These are phyloP conservation scores for Stenogyne calaminthoides DNA, from an alignment of 305 asterid species.

Conservation along the genomic window DNA sequence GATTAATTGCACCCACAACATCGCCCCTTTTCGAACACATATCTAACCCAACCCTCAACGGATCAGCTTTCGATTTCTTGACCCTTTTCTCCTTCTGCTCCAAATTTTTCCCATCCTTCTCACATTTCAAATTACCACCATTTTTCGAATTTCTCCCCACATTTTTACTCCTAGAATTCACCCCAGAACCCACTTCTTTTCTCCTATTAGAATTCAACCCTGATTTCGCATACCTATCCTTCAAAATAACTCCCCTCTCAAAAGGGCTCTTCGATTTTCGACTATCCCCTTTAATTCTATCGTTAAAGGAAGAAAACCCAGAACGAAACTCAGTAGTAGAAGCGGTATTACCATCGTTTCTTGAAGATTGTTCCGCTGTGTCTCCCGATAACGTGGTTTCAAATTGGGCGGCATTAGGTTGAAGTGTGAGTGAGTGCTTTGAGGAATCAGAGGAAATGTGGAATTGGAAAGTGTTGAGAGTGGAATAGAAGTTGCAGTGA, in stretches of 20 bases:
- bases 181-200: constrained; percentile 33
- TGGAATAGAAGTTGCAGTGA: constrained; percentile 43
- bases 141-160: constrained; percentile 22
- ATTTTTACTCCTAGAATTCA: constrained; percentile 33
- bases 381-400: constrained; percentile 36
- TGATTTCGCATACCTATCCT: constrained; percentile 47
- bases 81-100: constrained; percentile 40
- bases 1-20: constrained; percentile 60
- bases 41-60: constrained; percentile 70
- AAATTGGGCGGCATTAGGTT: constrained; percentile 37
- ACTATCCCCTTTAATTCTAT: constrained; percentile 27
- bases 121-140: constrained; percentile 26
- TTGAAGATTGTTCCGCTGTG: constrained; percentile 32
- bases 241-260: constrained; percentile 45
- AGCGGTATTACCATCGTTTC: constrained; percentile 24
- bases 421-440: constrained; percentile 25
- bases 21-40: constrained; percentile 84
- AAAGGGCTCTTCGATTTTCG: constrained; percentile 30
- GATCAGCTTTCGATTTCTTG: constrained; percentile 49
- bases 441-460: constrained; percentile 17
- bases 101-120: constrained; percentile 28
- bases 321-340: constrained; percentile 35
- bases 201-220: constrained; percentile 36
- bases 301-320: constrained; percentile 42
- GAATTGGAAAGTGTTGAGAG: constrained; percentile 46